phyloP scores from a whole-genome alignment of 495 filamentous ascomycete species.

The Xylaria curta region DNA sequence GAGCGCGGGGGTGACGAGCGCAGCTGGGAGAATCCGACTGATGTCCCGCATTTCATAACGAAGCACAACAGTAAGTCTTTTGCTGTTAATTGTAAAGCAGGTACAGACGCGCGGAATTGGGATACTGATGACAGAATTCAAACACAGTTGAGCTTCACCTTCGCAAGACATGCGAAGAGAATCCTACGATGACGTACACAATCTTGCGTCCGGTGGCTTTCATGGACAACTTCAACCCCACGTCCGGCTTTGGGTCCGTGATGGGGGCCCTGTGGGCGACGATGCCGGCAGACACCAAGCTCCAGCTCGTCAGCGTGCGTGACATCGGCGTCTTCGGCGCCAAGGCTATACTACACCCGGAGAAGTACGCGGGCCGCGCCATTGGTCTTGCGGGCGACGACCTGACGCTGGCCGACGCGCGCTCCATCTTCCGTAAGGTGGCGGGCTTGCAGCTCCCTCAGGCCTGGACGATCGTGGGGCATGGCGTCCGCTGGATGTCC shows the following conservation, averaged over 20 bases:
- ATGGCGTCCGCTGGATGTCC: slow-evolving; percentile 46
- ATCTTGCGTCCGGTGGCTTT: slow-evolving; percentile 69
- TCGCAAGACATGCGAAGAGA: slow-evolving; percentile 14
- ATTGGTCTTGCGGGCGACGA: slow-evolving; percentile 67
- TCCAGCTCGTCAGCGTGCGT: slow-evolving; percentile 63
- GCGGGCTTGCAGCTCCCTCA: slow-evolving; percentile 57
- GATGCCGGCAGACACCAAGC: slow-evolving; percentile 48
- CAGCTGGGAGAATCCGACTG: slow-evolving; percentile 62
- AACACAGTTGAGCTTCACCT: slow-evolving; percentile 22
- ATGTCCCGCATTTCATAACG: slow-evolving; percentile 65
- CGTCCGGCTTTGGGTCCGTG: slow-evolving; percentile 59
- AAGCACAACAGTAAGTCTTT: slow-evolving; percentile 69
- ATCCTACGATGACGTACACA: slow-evolving; percentile 50
- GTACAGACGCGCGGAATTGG: background rate
- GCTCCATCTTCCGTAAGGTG: slow-evolving; percentile 55
- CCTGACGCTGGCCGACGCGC: slow-evolving; percentile 58
- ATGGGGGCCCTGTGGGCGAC: slow-evolving; percentile 62
- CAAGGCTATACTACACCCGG: slow-evolving; percentile 55
- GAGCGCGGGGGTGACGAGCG: slow-evolving; percentile 67
- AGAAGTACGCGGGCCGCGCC: slow-evolving; percentile 47
- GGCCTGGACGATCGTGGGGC: slow-evolving; percentile 53
- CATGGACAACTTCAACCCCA: slow-evolving; percentile 64
- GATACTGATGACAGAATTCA: background rate
- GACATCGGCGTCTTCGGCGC: slow-evolving; percentile 73
- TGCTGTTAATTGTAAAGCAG: background rate